Base-by-base conservation (phyloP, 129 eudicot species). In the Smallanthus sonchifolius region DNA sequence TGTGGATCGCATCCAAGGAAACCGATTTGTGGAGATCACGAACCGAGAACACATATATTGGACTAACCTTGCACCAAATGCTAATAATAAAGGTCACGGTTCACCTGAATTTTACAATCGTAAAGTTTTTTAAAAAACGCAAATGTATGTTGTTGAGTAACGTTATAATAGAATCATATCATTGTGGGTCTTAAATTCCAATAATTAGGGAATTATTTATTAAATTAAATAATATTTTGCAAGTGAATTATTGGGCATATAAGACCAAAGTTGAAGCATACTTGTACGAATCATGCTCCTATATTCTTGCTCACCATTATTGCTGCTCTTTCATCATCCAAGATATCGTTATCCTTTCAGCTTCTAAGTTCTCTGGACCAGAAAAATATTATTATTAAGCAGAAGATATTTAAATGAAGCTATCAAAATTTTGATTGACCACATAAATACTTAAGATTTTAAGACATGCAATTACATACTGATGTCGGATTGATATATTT, bases 221-320 rank as follows among this genome's bases (percentile, higher is more conserved):
- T 39, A n/a, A 24, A 61, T 78, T 38, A 38, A 38, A 49, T 71
- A 78, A 62, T 78, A 65, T 45, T 63, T 35, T 71, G 5, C 42
- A 78, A 39, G 73, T 72, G 67, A 71, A 78, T 78, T 78, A 78
- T 78, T 78, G 82, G 77, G 36, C 77, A 78, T 8, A 71, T 71
- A 71, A 78, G 51, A 72, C 77, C 59, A 78, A 78, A 72, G 49
- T 52, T 78, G 77, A 49, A 78, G 39, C 73, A 71, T 64, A 71
- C 82, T 71, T 77, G 76, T 70, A 78, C 82, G 77, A 64, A 72
- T 79, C 68, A 73, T 79, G 67, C 73, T 63, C 82, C 73, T n/a
- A n/a, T n/a, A n/a, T 49, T 61, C 45, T 70, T 36, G 42, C 43
- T 14, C 52, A 40, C 49, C 47, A 71, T 79, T 72, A 71, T 78